Evolutionary conservation across 768 basidiomycete genomes (phyloP), one percentile per base, ranked within the genome.

Genomic region (Clitopilus passeckerianus): DNA sequence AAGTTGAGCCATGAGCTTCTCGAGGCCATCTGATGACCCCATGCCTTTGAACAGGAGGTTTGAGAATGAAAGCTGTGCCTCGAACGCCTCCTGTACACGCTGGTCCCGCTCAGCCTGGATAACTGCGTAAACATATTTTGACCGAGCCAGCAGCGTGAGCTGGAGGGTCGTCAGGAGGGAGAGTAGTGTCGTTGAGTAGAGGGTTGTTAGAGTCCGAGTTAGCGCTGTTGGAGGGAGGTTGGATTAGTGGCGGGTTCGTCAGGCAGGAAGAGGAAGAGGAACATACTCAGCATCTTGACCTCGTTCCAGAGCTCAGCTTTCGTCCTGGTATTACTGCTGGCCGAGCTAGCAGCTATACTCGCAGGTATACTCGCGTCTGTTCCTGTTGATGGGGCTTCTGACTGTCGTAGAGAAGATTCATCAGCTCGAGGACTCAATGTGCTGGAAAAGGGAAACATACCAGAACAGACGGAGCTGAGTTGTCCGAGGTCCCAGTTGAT

Each of bases 271-370:
- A 57, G 56, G 30, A 16, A 53, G 24, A 56, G 37, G n/a, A 20
- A 76, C 82, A 53, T 67, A 89, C 92, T 87, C 33, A 95, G 84
- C 35, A 94, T 83, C 71, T 97, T 98, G 35, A 97, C 82, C 72
- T 97, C 93, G 59, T 87, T 86, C 96, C 96, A 98, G 6, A 98
- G 76, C 66, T 95, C 89, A 1, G 81, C 83, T 69, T 89, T 94
- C n/a, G 82, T 86, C 61, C 82, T 73, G 34, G 72, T 77, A 23
- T 74, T 73, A 15, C 67, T 66, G n/a, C 46, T 50, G 5, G 46
- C 46, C 5, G 18, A 20, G 46, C 46, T 50, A 12, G 18, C 5
- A 22, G 18, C 46, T 15, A 15, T 41, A 18, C 15, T 15, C 3
- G 37, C n/a, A 18, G n/a, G 12, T 41, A 41, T 14, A 41, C 37